A percentile compares a stretch with the other conserved stretches of the same genome.
These are phyloP conservation scores for Tolypocladium pustulatum DNA, from an alignment of 2,329 filamentous ascomycete species.

Conservation along the genomic window DNA sequence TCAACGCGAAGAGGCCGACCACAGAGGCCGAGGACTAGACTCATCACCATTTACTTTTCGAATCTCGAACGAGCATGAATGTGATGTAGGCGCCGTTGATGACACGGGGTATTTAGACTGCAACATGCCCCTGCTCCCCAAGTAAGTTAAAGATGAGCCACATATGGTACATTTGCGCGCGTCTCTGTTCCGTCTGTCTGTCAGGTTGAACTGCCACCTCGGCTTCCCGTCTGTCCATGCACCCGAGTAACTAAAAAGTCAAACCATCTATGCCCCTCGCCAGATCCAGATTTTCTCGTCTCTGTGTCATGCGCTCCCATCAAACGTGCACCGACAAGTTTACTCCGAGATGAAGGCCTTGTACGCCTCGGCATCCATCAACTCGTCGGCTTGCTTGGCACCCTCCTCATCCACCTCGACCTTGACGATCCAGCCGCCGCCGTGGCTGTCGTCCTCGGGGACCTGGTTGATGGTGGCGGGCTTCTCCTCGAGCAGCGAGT, in stretches of 20 bases:
- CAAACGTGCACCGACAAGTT: background rate
- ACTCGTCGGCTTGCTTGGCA: conserved; percentile 55
- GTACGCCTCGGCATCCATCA: conserved; percentile 75
- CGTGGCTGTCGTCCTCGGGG: conserved; percentile 65
- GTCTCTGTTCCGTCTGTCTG: background rate
- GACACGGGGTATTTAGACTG: conserved; percentile 17
- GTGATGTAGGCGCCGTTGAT: conserved; percentile 5
- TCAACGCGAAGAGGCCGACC: conserved; percentile 42
- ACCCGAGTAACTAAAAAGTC: background rate
- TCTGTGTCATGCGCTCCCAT: background rate
- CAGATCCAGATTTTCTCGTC: background rate
- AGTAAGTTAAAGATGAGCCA: conserved; percentile 1
- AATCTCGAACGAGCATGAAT: background rate
- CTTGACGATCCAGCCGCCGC: conserved; percentile 87
- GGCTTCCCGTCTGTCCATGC: background rate
- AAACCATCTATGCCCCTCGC: background rate
- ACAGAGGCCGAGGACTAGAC: conserved; percentile 9
- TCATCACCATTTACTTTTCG: background rate
- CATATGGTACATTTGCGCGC: background rate
- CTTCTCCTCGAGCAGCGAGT: conserved; percentile 69
- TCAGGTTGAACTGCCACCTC: conserved; percentile 5
- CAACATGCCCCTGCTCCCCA: background rate
- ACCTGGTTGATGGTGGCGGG: conserved; percentile 81
- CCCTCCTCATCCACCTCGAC: conserved; percentile 62
- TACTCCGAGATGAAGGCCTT: conserved; percentile 50